Base-by-base conservation (phyloP, 768 basidiomycete species). In the Omphalotus guepiniiformis region DNA sequence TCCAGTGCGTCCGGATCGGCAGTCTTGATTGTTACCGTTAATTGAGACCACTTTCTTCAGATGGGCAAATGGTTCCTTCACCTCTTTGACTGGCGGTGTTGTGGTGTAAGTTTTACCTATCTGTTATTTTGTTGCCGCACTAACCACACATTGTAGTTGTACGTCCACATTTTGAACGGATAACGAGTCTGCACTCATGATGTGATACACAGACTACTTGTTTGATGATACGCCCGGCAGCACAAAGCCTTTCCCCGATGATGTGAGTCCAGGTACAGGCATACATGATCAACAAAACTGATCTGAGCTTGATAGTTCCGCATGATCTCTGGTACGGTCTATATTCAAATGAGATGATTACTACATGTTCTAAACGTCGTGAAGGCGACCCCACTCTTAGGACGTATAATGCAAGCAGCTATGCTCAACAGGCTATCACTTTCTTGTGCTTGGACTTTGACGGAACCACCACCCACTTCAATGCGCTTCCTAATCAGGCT, bases 181-280 rank as follows among this genome's bases (percentile, higher is more conserved):
- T 9, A 9, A 32, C 18, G 16, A 12, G 32, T 18, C 18, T 29
- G 34, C 34, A 9, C 27, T 30, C 6, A 18, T 32, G 6, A 9
- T 30, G 38, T 56, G 16, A 41, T 15, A 3, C 21, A 26, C 50
- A 78, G 76, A 79, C 57, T 78, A 79, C 54, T 59, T 78, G 32
- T 78, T 72, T 63, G 64, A 58, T 43, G 69, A 75, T 53, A 71
- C 61, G 36, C 58, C 73, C 29, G 74, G 72, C 50, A 67, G 63
- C 1, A 76, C 74, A 1, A 77, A 73, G 1, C 70, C 74, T 4
- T 80, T 80, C 58, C 78, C 78, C 23, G 76, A 78, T 61, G 68
- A 80, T 57, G 77, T 76, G 37, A 61, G 71, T 63, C 18, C 9
- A 7, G 21, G 21, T 18, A 11, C 21, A 19, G 30, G 19, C n/a